Evolutionary conservation across 2,329 filamentous ascomycete species (phyloP).

Genomic region (Venturia pyrina): DNA sequence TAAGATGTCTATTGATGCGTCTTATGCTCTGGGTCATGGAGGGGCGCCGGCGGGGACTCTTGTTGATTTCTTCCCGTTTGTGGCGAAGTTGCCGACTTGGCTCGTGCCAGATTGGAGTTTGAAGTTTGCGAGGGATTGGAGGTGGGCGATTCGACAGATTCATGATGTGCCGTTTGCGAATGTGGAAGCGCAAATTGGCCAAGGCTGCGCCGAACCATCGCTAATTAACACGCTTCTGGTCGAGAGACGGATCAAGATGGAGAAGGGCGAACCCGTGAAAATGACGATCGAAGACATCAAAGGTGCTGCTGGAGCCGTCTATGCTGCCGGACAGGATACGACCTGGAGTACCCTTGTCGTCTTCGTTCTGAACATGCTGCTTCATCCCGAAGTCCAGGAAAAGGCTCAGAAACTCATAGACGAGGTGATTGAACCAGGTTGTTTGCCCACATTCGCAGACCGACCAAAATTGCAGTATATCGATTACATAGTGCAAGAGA

Average conservation of each 20-base stretch:
- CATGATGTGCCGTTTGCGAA: conserved; percentile 34
- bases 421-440: conserved; percentile 32
- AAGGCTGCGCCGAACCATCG: conserved; percentile 22
- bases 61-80: conserved; percentile 40
- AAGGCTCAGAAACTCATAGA: conserved; percentile 41
- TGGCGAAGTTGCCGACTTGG: conserved; percentile 21
- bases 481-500: conserved; percentile 26
- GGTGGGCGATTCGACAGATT: conserved; percentile 28
- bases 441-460: conserved; percentile 40
- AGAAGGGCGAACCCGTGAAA: conserved; percentile 23
- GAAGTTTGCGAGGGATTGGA: conserved; percentile 20
- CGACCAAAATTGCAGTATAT: conserved; percentile 30
- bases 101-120: conserved; percentile 16
- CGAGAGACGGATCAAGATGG: conserved; percentile 20
- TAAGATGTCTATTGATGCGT: conserved; percentile 26
- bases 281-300: conserved; percentile 37
- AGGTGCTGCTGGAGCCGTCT: conserved; percentile 40
- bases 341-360: conserved; percentile 34
- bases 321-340: conserved; percentile 38
- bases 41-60: conserved; percentile 26
- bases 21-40: conserved; percentile 19
- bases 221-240: conserved; percentile 25
- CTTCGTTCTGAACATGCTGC: conserved; percentile 43
- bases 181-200: conserved; percentile 21
- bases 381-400: conserved; percentile 37